Conservation (phyloP, 2,329 filamentous ascomycete species). For the Ilyonectria mors-panacis region DNA sequence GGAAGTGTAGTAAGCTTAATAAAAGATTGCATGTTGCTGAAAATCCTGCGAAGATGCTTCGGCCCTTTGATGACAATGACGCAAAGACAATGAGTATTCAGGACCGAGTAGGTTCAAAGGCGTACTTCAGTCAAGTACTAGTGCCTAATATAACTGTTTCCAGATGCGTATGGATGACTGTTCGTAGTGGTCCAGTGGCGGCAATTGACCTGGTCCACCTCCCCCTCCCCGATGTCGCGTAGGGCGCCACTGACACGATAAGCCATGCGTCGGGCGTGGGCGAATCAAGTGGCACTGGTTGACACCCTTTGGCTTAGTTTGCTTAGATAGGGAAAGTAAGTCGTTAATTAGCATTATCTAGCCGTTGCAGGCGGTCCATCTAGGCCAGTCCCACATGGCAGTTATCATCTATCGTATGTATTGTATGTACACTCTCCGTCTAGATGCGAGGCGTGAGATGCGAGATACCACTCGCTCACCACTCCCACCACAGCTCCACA, state of each 20-base stretch:
- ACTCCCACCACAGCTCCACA: conserved; percentile 64
- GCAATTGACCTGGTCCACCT: conserved; percentile 12
- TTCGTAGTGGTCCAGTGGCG: background rate
- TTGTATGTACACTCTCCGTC: conserved; percentile 39
- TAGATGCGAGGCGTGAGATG: conserved; percentile 12
- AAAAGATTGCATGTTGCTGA: conserved; percentile 14
- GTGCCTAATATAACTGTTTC: background rate
- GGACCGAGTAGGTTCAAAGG: background rate
- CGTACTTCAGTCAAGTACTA: background rate
- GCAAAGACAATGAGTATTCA: background rate
- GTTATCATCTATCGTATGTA: conserved; percentile 40
- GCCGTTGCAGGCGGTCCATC: conserved; percentile 34
- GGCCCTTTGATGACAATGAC: background rate
- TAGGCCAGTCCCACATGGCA: conserved; percentile 36
- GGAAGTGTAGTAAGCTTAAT: conserved; percentile 29
- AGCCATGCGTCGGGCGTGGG: conserved; percentile 19
- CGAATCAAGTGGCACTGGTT: conserved; percentile 17
- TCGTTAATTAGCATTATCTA: conserved; percentile 46
- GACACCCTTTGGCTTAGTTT: conserved; percentile 23
- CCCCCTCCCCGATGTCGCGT: conserved; percentile 30
- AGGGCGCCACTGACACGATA: conserved; percentile 15
- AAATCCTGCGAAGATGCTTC: background rate
- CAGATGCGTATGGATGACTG: background rate
- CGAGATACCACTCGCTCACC: conserved; percentile 27
- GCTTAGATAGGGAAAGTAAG: conserved; percentile 36